Conservation (phyloP, 2,329 filamentous ascomycete genomes). For the Coniochaeta prunicola region DNA sequence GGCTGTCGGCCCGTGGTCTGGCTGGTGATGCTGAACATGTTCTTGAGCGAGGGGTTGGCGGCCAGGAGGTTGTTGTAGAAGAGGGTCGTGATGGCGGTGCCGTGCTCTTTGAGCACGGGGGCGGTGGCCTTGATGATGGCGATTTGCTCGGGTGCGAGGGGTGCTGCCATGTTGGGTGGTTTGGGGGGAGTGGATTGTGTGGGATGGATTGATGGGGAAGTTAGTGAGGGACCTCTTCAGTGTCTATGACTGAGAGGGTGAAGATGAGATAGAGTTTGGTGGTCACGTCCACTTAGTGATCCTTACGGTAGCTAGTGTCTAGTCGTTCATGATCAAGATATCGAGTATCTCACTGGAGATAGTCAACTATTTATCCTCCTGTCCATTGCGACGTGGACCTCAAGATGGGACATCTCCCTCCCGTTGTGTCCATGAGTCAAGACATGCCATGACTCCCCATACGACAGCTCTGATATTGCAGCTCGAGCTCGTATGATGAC, state of each 20-base stretch:
- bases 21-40: slow-evolving; percentile 64
- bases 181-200: not conserved
- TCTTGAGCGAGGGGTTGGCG: slow-evolving; percentile 57
- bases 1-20: slow-evolving; percentile 63
- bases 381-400: not conserved
- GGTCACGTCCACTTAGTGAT: not conserved
- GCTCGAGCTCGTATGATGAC: not conserved
- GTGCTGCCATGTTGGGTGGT: slow-evolving; percentile 10
- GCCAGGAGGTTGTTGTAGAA: slow-evolving; percentile 66
- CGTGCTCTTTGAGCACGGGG: slow-evolving; percentile 63
- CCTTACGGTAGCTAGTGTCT: too few species aligned
- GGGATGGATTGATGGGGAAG: not conserved
- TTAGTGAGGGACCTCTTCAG: too few species aligned
- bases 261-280: not conserved
- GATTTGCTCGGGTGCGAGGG: slow-evolving; percentile 57
- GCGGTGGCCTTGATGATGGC: slow-evolving; percentile 70
- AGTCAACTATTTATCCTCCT: not conserved
- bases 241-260: not conserved
- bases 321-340: not conserved
- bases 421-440: not conserved
- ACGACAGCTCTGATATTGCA: not conserved
- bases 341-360: not conserved
- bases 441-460: not conserved
- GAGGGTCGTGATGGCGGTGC: slow-evolving; percentile 58
- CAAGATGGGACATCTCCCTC: not conserved